Evolutionary conservation across 768 basidiomycete genomes (phyloP), one percentile per base, ranked within the genome.

Genomic region (Nevesoporus exiguus): DNA sequence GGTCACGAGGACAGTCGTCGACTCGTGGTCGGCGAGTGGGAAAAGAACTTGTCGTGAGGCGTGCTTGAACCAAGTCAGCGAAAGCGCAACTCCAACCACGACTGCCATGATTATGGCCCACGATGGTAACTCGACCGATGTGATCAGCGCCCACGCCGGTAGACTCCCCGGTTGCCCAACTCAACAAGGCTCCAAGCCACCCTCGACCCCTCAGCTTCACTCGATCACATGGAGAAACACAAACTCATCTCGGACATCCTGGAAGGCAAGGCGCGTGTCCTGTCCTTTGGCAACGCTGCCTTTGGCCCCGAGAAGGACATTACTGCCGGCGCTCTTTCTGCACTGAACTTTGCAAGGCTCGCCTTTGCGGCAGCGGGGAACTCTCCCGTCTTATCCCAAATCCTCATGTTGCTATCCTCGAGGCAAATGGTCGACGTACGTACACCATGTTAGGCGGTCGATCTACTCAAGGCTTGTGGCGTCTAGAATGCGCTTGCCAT

Each of bases 341-440:
- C 80, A 2, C 66, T 86, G 43, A 85, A 86, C 60, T 84, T 81
- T 47, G 77, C 76, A 4, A 74, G 83, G 45, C 58, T 80, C 11
- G 71, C 77, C 21, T 75, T 84, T 22, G 40, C 47, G 14, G 46
- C 43, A 17, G 55, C 53, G 24, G n/a, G 21, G 21, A 47, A 29
- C 2, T 44, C 45, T 17, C 39, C 58, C 2, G n/a, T 40, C 43
- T 22, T 60, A 21, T 60, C 57, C 21, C 51, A 55, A 40, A 43
- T 56, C n/a, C 27, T 68, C 9, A 15, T 30, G 5, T 47, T 15
- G 21, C 43, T 69, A 9, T 55, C 39, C 40, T 52, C 61, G 10
- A 56, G 39, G 17, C 44, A 59, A 46, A 60, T 34, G 7, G 46
- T 68, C 31, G 58, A 70, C 51, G 67, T 66, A 15, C n/a, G 57